These are phyloP conservation scores for Pseudopyrenochaeta lycopersici DNA, from an alignment of 2,329 filamentous ascomycete genomes.

Conservation along the genomic window DNA sequence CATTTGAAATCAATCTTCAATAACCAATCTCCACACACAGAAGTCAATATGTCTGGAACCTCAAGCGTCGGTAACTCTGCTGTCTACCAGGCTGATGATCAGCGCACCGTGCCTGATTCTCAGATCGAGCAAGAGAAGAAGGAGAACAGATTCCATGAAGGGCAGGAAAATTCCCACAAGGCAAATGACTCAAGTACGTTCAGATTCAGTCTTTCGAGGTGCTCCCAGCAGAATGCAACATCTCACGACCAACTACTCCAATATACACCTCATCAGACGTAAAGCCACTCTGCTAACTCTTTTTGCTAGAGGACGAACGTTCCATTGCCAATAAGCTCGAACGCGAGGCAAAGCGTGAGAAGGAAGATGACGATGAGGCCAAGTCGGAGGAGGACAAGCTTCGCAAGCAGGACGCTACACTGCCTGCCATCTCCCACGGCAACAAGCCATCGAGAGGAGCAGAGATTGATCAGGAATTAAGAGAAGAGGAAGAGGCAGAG, in stretches of 20 bases:
- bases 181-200: slow-evolving; percentile 75
- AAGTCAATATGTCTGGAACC: slow-evolving; percentile 58
- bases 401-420: slow-evolving; percentile 68
- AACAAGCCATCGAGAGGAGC: slow-evolving; percentile 78
- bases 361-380: slow-evolving; percentile 45
- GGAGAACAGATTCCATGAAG: slow-evolving; percentile 74
- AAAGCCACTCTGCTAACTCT: slow-evolving; percentile 40
- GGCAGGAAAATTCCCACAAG: slow-evolving; percentile 73
- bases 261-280: background rate
- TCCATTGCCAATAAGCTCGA: slow-evolving; percentile 76
- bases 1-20: background rate
- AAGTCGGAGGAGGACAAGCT: slow-evolving; percentile 45
- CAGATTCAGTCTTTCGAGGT: background rate
- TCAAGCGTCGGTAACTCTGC: slow-evolving; percentile 73
- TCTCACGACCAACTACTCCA: background rate
- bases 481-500: slow-evolving; percentile 72
- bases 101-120: slow-evolving; percentile 69
- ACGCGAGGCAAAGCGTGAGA: slow-evolving; percentile 65
- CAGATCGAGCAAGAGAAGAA: slow-evolving; percentile 62
- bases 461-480: slow-evolving; percentile 74
- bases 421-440: slow-evolving; percentile 69
- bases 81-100: slow-evolving; percentile 81
- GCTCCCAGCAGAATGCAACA: background rate
- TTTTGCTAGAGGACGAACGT: slow-evolving; percentile 70
- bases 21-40: slow-evolving; percentile 1